These are phyloP conservation scores for Penicillium daleae DNA, from an alignment of 495 filamentous ascomycete species.

Conservation along the genomic window DNA sequence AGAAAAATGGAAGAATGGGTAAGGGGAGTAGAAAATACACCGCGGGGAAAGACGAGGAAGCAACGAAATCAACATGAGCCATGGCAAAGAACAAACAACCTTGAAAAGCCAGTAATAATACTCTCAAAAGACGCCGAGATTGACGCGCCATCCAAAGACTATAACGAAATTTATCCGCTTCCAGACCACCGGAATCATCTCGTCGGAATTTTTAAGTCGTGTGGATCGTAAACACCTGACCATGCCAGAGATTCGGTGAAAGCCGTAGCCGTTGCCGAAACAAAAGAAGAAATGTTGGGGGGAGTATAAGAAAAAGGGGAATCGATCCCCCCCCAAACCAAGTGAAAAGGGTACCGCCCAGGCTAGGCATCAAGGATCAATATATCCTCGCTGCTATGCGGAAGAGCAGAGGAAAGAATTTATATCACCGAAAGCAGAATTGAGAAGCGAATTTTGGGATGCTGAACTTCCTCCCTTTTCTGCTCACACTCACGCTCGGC, in stretches of 20 bases:
- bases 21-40: slow-evolving; percentile 25
- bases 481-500: slow-evolving; percentile 27
- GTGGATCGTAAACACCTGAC: slow-evolving; percentile 52
- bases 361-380: slow-evolving; percentile 26
- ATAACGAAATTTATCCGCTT: slow-evolving; percentile 33
- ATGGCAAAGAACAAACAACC: slow-evolving; percentile 34
- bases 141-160: slow-evolving; percentile 37
- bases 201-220: slow-evolving; percentile 46
- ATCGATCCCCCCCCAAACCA: slow-evolving; percentile 10
- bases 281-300: slow-evolving; percentile 17
- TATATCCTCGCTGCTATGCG: slow-evolving; percentile 9
- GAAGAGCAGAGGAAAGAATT: slow-evolving; percentile 7
- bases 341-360: slow-evolving; percentile 17
- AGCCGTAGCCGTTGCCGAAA: slow-evolving; percentile 28
- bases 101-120: slow-evolving; percentile 30
- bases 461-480: background rate
- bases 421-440: slow-evolving; percentile 12
- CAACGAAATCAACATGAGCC: slow-evolving; percentile 24
- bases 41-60: background rate
- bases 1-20: slow-evolving; percentile 15
- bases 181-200: slow-evolving; percentile 37
- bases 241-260: slow-evolving; percentile 41
- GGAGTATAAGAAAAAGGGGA: slow-evolving; percentile 17
- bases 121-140: slow-evolving; percentile 39
- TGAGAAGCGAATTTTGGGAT: slow-evolving; percentile 10